Evolutionary conservation across 305 asterid genomes (phyloP).

Genomic region (Solanum hybrid): DNA sequence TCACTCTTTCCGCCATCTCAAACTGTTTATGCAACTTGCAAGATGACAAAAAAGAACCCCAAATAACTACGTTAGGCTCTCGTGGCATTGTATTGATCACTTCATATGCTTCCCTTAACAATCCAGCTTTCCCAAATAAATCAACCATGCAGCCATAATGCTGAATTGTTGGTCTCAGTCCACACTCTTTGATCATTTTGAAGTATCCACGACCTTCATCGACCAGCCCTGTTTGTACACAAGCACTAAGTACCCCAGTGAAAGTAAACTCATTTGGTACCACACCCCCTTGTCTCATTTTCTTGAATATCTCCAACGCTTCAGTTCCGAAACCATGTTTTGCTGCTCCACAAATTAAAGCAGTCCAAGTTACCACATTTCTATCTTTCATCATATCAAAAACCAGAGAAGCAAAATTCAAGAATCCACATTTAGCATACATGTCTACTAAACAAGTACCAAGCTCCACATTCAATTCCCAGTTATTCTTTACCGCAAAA

Average conservation of each 20-base stretch:
- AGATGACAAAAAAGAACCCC: slow-evolving; percentile 61
- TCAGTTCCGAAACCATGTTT: slow-evolving; percentile 39
- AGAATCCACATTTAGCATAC: slow-evolving; percentile 55
- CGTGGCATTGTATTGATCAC: slow-evolving; percentile 37
- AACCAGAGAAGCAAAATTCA: slow-evolving; percentile 36
- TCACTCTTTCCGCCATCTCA: slow-evolving; percentile 50
- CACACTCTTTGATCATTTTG: slow-evolving; percentile 34
- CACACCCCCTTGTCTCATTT: slow-evolving; percentile 38
- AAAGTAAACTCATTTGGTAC: slow-evolving; percentile 58
- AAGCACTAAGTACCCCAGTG: slow-evolving; percentile 54
- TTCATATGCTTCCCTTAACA: slow-evolving; percentile 48
- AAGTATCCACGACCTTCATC: slow-evolving; percentile 57
- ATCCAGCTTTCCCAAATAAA: slow-evolving; percentile 56
- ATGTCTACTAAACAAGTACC: slow-evolving; percentile 60
- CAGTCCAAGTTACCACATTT: slow-evolving; percentile 63
- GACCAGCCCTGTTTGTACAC: slow-evolving; percentile 45
- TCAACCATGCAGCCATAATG: slow-evolving; percentile 82
- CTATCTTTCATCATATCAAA: slow-evolving; percentile 29
- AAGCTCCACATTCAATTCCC: slow-evolving; percentile 42
- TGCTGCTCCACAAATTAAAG: slow-evolving; percentile 53
- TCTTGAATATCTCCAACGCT: slow-evolving; percentile 36
- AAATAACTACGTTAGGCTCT: slow-evolving; percentile 51
- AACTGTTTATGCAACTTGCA: slow-evolving; percentile 55
- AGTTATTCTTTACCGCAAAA: slow-evolving; percentile 34
- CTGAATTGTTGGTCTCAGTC: slow-evolving; percentile 42